These are phyloP conservation scores for Claviceps monticola DNA, from an alignment of 2,329 filamentous ascomycete species.

Conservation along the genomic window DNA sequence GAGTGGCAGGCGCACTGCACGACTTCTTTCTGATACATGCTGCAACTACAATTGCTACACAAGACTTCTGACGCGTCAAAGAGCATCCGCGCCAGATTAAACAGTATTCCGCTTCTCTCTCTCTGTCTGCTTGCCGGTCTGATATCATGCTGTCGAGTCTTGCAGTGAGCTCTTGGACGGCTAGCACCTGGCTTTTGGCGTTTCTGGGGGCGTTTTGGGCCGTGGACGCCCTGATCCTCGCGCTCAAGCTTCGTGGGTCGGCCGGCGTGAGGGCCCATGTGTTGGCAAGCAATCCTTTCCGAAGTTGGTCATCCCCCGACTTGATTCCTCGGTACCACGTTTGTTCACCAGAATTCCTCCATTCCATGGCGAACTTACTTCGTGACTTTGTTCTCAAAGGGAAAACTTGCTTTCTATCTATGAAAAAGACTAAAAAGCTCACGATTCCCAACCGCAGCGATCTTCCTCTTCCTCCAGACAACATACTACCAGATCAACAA, in stretches of 20 bases:
- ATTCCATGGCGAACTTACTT: not conserved
- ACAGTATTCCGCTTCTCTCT: not conserved
- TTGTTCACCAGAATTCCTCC: not conserved
- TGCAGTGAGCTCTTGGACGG: not conserved
- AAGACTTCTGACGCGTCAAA: too few species aligned
- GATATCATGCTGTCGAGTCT: not conserved
- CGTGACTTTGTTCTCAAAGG: not conserved
- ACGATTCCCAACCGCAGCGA: not conserved
- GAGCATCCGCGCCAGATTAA: not conserved
- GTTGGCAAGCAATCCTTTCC: conserved; percentile 1
- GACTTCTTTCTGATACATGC: too few species aligned
- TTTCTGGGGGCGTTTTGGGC: conserved; percentile 1
- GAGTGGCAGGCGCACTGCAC: too few species aligned
- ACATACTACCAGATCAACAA: conserved; percentile 5
- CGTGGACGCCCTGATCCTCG: not conserved
- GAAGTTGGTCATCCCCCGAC: not conserved
- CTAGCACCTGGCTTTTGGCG: not conserved
- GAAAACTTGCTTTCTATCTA: not conserved
- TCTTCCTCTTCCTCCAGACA: conserved; percentile 4
- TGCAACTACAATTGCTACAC: too few species aligned
- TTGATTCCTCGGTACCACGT: too few species aligned
- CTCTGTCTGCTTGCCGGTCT: too few species aligned
- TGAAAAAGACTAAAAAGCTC: not conserved
- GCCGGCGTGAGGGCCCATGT: conserved; percentile 2
- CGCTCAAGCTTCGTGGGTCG: conserved; percentile 2